Base-by-base conservation (phyloP, 2,329 filamentous ascomycete genomes). In the Sporothrix dimorphospora region DNA sequence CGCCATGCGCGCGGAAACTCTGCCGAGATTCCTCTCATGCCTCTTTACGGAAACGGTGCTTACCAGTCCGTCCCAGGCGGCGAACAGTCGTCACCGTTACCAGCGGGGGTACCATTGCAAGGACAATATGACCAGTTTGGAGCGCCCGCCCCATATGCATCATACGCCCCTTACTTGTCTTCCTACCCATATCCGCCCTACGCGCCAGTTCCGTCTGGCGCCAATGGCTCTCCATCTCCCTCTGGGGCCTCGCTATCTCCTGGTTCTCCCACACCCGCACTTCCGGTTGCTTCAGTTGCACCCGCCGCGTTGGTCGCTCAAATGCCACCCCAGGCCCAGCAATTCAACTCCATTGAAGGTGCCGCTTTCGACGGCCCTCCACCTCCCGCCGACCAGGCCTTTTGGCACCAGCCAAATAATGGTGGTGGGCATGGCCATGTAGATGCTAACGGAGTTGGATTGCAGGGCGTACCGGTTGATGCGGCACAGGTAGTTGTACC, bases 211-310 rank as follows among this genome's bases (percentile, higher is more conserved):
- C 21, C 27, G 4, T 47, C 24, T n/a, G 61, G 45, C n/a, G 38
- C 63, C 16, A 21, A 27, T 27, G 63, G 42, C 63, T 72, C 70
- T 5, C 63, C 70, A 6, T 11, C 42, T 14, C 63, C 42, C 12
- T 51, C 70, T 9, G 51, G 40, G 9, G 70, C 63, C 9, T 72
- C 70, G 1, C 12, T 61, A 8, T 69, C 70, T 24, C 70, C 63
- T 5, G 34, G 70, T n/a, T 42, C 45, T 12, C 69, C 69, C 3
- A 57, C 38, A 3, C 55, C 69, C 1, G 59, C 40, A n/a, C 24
- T 63, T 9, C 69, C 69, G 0, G 57, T 45, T 49, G 7, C 45
- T 14, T 53, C 55, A 7, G 16, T 6, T 45, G 19, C 40, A 42
- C 12, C 63, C 21, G 27, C 51, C 30, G 9, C n/a, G 8, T 6